These are phyloP conservation scores for Akanthomyces dipterigenus DNA, from an alignment of 2,329 filamentous ascomycete genomes.

Conservation along the genomic window DNA sequence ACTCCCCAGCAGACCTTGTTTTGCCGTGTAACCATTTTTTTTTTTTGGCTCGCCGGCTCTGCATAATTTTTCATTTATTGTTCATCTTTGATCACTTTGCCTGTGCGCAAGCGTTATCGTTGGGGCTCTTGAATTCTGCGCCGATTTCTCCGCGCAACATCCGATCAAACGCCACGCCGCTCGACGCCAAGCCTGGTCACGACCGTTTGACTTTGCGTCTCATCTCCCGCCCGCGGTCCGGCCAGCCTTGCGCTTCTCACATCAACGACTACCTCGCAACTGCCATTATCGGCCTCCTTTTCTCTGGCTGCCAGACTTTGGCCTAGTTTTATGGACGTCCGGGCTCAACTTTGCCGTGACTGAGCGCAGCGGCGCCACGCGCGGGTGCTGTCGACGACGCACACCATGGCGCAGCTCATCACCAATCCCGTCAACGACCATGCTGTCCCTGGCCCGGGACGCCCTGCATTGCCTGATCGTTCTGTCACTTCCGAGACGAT, in stretches of 20 bases:
- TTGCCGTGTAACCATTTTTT: not conserved
- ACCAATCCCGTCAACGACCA: not conserved
- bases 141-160: not conserved
- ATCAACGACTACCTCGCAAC: not conserved
- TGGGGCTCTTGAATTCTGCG: not conserved
- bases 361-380: conserved; percentile 4
- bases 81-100: not conserved
- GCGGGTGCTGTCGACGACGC: not conserved
- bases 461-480: conserved; percentile 52
- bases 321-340: not conserved
- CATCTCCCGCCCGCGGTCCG: not conserved
- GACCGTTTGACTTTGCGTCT: not conserved
- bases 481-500: conserved; percentile 64
- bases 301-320: not conserved
- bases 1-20: not conserved
- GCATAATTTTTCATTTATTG: not conserved
- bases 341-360: not conserved
- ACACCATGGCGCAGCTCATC: not conserved
- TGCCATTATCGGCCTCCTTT: not conserved
- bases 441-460: conserved; percentile 1
- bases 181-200: not conserved
- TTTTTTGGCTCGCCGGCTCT: not conserved
- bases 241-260: not conserved
- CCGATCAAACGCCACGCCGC: not conserved
- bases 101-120: not conserved